phyloP scores from a whole-genome alignment of 352 stramenopile species.

The Peronospora farinosa region DNA sequence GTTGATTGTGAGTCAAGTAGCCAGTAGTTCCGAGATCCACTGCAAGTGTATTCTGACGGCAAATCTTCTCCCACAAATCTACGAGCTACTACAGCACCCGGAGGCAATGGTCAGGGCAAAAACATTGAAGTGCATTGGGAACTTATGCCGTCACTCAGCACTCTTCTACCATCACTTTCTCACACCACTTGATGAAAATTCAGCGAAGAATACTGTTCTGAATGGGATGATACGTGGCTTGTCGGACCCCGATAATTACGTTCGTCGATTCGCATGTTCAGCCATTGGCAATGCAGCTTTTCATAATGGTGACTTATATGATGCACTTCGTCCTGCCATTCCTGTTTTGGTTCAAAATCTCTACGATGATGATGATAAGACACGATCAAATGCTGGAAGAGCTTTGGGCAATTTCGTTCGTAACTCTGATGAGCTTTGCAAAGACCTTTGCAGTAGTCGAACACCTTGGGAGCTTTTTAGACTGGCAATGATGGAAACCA shows the following conservation, averaged over 20 bases:
- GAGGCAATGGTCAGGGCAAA: constrained; percentile 83
- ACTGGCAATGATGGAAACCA: constrained; percentile 56
- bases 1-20: constrained; percentile 84
- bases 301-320: constrained; percentile 78
- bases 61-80: constrained; percentile 49
- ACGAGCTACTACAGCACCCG: constrained; percentile 45
- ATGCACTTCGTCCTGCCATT: constrained; percentile 52
- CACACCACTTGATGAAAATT: constrained; percentile 9
- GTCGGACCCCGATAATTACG: constrained; percentile 66
- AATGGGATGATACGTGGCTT: constrained; percentile 54
- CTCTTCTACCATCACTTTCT: constrained; percentile 80
- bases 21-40: constrained; percentile 62
- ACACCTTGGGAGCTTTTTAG: constrained; percentile 70
- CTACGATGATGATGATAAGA: constrained; percentile 83
- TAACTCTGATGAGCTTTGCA: constrained; percentile 77
- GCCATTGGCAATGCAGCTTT: constrained; percentile 93
- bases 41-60: constrained; percentile 60
- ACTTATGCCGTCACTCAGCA: constrained; percentile 88
- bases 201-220: constrained; percentile 39
- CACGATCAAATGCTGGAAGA: constrained; percentile 86
- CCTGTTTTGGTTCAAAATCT: constrained; percentile 63
- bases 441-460: constrained; percentile 49
- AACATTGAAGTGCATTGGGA: constrained; percentile 88
- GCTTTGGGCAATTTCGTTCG: constrained; percentile 90
- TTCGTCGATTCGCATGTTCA: constrained; percentile 90